These are phyloP conservation scores for Puccinia horiana DNA, from an alignment of 1,284 basidiomycete genomes.

Conservation along the genomic window DNA sequence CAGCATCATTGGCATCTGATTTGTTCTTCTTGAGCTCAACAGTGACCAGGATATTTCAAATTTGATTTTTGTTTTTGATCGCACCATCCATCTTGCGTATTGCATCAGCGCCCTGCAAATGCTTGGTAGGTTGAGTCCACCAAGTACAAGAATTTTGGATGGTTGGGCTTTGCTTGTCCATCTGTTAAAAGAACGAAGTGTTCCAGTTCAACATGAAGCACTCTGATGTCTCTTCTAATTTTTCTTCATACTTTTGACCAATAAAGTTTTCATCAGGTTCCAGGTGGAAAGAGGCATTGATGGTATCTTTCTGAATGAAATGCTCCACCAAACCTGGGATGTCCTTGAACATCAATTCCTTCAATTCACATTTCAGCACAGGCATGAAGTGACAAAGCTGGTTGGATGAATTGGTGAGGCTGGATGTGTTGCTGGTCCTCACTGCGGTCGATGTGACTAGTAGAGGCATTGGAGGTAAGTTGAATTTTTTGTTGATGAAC, in stretches of 20 bases:
- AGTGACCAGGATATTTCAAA: neutral
- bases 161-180: neutral
- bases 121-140: neutral
- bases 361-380: neutral
- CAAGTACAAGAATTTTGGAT: neutral
- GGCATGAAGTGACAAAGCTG: neutral
- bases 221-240: neutral
- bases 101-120: neutral
- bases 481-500: neutral
- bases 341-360: neutral
- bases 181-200: neutral
- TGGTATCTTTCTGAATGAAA: neutral
- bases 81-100: neutral
- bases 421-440: neutral
- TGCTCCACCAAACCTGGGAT: neutral
- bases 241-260: neutral
- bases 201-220: neutral
- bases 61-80: neutral
- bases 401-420: too few species aligned
- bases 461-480: neutral
- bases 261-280: neutral
- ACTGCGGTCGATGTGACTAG: too few species aligned
- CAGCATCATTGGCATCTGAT: neutral
- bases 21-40: neutral
- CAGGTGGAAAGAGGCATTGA: neutral